Percentiles rank a stretch among this genome's conserved stretches.
phyloP scores from a whole-genome alignment of 73 alveolate species.

The Tetrahymena malaccensis region DNA sequence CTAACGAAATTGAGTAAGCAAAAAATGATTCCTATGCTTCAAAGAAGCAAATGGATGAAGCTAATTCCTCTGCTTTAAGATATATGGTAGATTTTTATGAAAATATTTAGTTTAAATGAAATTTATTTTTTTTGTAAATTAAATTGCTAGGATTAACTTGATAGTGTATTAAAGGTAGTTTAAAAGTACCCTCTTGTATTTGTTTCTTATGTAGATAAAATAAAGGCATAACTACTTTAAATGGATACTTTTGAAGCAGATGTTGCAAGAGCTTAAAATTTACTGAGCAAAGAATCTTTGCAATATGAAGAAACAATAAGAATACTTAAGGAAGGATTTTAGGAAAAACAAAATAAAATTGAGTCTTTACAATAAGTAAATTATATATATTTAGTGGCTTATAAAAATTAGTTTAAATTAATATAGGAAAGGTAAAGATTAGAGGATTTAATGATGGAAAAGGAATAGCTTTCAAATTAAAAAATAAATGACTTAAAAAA shows the following conservation, averaged over 20 bases:
- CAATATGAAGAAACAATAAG: neutral
- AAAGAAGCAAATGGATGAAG: neutral
- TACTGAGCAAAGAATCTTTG: neutral
- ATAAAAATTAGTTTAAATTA: neutral
- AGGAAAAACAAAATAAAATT: neutral
- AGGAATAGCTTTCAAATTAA: neutral
- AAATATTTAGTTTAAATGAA: no score
- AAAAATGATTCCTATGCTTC: neutral
- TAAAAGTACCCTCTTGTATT: neutral
- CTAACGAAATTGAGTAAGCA: neutral
- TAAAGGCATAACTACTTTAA: neutral
- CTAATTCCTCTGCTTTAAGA: neutral
- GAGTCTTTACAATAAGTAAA: neutral
- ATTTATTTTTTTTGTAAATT: no score
- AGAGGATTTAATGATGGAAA: neutral
- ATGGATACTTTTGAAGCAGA: neutral
- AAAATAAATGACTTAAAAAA: neutral
- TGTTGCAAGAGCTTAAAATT: neutral
- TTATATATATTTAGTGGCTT: neutral
- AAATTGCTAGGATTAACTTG: neutral
- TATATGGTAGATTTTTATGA: neutral
- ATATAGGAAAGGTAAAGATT: neutral
- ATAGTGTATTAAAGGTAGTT: neutral
- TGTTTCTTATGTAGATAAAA: neutral
- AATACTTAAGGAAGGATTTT: neutral